phyloP scores from a whole-genome alignment of 2,329 filamentous ascomycete genomes.

The Penicillium nordicum region DNA sequence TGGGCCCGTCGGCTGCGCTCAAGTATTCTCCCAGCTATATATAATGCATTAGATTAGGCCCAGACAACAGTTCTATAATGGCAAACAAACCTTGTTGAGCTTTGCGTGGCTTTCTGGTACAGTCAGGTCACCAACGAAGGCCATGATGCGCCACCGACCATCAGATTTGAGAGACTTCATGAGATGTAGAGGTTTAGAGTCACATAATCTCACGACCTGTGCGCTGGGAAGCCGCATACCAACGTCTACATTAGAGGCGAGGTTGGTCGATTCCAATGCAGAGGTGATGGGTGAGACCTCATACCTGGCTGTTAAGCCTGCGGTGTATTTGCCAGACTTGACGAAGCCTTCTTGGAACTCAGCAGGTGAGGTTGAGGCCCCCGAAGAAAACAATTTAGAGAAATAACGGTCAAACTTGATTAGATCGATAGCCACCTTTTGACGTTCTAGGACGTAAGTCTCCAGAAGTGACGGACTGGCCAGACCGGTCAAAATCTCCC shows the following conservation, averaged over 20 bases:
- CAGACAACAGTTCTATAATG: neutral
- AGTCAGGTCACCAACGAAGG: constrained; percentile 48
- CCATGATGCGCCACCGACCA: constrained; percentile 51
- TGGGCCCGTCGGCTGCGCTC: constrained; percentile 40
- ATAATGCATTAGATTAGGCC: constrained; percentile 5
- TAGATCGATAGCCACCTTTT: constrained; percentile 54
- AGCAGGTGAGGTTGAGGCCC: constrained; percentile 42
- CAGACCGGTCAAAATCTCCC: constrained; percentile 46
- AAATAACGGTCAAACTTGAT: constrained; percentile 60
- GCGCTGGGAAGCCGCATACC: constrained; percentile 53
- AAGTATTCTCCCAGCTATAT: constrained; percentile 41
- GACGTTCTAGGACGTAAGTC: constrained; percentile 54
- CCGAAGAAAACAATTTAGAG: constrained; percentile 52
- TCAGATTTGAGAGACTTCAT: constrained; percentile 50
- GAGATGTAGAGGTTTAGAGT: constrained; percentile 56
- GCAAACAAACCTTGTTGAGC: constrained; percentile 39
- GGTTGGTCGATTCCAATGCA: constrained; percentile 30
- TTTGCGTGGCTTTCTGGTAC: constrained; percentile 24
- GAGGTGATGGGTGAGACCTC: constrained; percentile 49
- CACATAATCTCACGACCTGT: constrained; percentile 58
- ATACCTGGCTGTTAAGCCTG: constrained; percentile 58
- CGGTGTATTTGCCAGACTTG: constrained; percentile 57
- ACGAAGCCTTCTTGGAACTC: constrained; percentile 58
- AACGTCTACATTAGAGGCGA: constrained; percentile 39
- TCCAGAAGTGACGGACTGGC: constrained; percentile 46